Conservation (phyloP, 2,329 filamentous ascomycete species). For the Ophiostoma ips region DNA sequence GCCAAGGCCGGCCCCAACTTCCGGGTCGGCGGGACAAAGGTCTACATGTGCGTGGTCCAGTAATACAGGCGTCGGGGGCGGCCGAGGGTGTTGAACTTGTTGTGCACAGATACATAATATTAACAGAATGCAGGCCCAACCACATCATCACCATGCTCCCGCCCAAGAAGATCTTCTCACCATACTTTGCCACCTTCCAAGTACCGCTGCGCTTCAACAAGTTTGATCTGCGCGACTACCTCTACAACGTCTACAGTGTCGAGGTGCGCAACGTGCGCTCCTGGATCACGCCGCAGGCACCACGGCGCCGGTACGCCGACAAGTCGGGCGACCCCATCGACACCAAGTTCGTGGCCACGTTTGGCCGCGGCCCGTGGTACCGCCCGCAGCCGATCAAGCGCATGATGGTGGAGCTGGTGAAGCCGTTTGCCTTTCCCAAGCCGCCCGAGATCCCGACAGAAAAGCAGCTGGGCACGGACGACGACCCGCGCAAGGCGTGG, state of each 20-base stretch:
- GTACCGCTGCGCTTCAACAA: conserved; percentile 91
- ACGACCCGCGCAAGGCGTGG: conserved; percentile 35
- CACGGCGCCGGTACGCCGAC: conserved; percentile 38
- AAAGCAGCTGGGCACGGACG: conserved; percentile 8
- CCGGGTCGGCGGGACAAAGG: conserved; percentile 36
- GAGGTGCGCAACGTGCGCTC: conserved; percentile 61
- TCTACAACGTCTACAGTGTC: conserved; percentile 73
- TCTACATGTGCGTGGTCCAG: conserved; percentile 36
- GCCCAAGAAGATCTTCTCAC: conserved; percentile 52
- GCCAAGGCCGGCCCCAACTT: conserved; percentile 26
- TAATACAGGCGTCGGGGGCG: neutral
- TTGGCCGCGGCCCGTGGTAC: conserved; percentile 40
- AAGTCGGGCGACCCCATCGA: conserved; percentile 16
- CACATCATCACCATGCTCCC: conserved; percentile 70
- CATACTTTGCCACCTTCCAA: conserved; percentile 76
- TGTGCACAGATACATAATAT: too few relatives aligned
- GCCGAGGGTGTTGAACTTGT: too few relatives aligned
- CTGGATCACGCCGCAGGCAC: conserved; percentile 56
- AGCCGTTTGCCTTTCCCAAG: conserved; percentile 81
- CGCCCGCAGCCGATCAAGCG: conserved; percentile 66
- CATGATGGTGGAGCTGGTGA: conserved; percentile 84
- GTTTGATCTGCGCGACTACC: conserved; percentile 90
- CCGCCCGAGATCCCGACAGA: conserved; percentile 40
- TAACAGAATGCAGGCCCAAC: conserved; percentile 46
- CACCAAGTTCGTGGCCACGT: neutral